Base-by-base conservation (phyloP, 345 rosid species). In the Tarenaya hassleriana region DNA sequence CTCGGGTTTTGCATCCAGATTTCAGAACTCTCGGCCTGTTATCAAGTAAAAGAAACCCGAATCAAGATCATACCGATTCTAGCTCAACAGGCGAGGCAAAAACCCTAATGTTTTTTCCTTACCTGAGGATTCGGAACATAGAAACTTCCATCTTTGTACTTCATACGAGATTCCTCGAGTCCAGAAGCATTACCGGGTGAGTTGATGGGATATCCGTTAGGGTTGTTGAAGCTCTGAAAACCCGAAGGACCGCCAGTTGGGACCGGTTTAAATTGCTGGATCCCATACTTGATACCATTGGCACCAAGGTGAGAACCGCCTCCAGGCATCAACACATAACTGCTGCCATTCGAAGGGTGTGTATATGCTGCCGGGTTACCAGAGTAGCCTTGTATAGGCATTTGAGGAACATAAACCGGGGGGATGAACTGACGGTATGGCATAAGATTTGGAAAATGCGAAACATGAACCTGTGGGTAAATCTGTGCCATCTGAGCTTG, bases 1-100 rank as follows among this genome's bases (percentile, higher is more conserved):
- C 98, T 80, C 1, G 80, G 87, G 72, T 87, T 91, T 62, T 75
- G 89, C 70, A 87, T 74, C 98, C 98, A 91, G 15, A 91, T 76
- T 67, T 91, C 98, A 8, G 98, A 84, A 38, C 91, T 54, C 72
- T 84, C 98, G 0, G 87, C 85, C 98, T 91, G 79, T 37, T 33
- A 48, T 20, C 15, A 38, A 46, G 27, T 20, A 46, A 39, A 54
- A 47, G 43, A 40, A 47, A 14, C n/a, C n/a, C n/a, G n/a, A n/a
- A n/a, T n/a, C n/a, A n/a, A n/a, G n/a, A n/a, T n/a, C n/a, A n/a
- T n/a, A n/a, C n/a, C n/a, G n/a, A n/a, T n/a, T n/a, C n/a, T n/a
- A n/a, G n/a, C n/a, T n/a, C n/a, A n/a, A n/a, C n/a, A n/a, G n/a
- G n/a, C n/a, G n/a, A 33, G 10, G n/a, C 12, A 10, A 6, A 46